Conservation (phyloP, 495 filamentous ascomycete genomes). For the Podospora pseudoanserina region DNA sequence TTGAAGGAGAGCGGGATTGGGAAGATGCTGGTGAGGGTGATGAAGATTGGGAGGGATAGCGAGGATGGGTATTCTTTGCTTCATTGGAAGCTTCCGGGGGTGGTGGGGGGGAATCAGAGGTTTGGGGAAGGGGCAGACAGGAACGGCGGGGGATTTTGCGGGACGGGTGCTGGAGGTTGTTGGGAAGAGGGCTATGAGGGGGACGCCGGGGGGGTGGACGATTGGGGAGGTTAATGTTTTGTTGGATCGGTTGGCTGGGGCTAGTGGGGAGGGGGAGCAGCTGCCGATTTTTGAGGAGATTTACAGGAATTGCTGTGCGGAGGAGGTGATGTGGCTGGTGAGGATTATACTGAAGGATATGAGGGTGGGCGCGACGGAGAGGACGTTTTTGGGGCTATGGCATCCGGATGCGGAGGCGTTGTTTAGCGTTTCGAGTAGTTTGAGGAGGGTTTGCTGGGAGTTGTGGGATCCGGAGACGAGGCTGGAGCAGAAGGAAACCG, state of each 20-base stretch:
- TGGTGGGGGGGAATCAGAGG: constrained; percentile 48
- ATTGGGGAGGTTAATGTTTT: constrained; percentile 87
- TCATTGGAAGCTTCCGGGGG: constrained; percentile 91
- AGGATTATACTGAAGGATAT: constrained; percentile 93
- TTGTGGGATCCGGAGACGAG: constrained; percentile 71
- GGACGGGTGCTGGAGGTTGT: constrained; percentile 81
- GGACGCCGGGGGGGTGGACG: constrained; percentile 67
- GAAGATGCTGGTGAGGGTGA: constrained; percentile 79
- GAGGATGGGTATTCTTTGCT: constrained; percentile 81
- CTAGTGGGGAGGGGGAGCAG: constrained; percentile 77
- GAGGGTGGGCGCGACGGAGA: constrained; percentile 96
- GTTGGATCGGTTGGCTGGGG: constrained; percentile 72
- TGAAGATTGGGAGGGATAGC: constrained; percentile 89
- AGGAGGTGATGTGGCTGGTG: constrained; percentile 91
- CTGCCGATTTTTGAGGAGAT: constrained; percentile 73
- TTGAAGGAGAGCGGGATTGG: constrained; percentile 90
- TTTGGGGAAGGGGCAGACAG: constrained; percentile 53
- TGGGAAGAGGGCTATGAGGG: constrained; percentile 76
- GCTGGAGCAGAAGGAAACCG: constrained; percentile 70
- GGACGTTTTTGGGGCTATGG: constrained; percentile 87
- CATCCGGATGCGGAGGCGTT: constrained; percentile 88
- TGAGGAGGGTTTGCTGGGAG: constrained; percentile 94
- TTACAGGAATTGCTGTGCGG: constrained; percentile 87
- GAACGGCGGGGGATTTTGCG: constrained; percentile 85
- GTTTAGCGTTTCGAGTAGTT: constrained; percentile 86